Evolutionary conservation across 2,329 filamentous ascomycete genomes (phyloP).

Genomic region (Colletotrichum salicis): DNA sequence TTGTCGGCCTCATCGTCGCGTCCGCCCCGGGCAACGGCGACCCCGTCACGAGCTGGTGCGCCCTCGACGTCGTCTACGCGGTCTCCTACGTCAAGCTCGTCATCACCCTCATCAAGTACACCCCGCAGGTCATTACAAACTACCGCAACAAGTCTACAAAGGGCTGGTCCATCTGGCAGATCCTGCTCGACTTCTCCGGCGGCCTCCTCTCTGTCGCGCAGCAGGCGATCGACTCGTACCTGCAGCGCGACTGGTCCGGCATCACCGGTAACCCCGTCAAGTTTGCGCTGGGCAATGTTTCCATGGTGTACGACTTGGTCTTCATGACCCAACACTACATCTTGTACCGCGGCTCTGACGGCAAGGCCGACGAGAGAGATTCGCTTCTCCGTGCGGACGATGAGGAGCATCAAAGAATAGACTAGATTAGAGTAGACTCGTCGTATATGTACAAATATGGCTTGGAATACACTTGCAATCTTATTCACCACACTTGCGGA

Average conservation of each 20-base stretch:
- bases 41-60: conserved; percentile 64
- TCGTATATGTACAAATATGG: neutral
- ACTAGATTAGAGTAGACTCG: conserved; percentile 10
- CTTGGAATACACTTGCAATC: neutral
- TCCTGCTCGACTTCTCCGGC: conserved; percentile 84
- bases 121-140: conserved; percentile 86
- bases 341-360: conserved; percentile 64
- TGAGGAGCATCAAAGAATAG: conserved; percentile 36
- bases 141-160: conserved; percentile 84
- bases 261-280: conserved; percentile 93
- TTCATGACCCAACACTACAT: conserved; percentile 93
- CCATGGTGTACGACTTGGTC: conserved; percentile 84
- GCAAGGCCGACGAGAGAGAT: conserved; percentile 36
- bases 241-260: conserved; percentile 89
- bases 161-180: conserved; percentile 88
- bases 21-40: conserved; percentile 48
- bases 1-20: conserved; percentile 59
- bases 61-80: conserved; percentile 72
- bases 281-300: conserved; percentile 85
- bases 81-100: conserved; percentile 90
- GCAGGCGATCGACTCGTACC: conserved; percentile 83
- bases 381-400: conserved; percentile 32
- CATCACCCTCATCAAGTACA: conserved; percentile 91
- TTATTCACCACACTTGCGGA: neutral
- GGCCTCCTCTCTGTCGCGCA: conserved; percentile 85